Evolutionary conservation across 2,329 filamentous ascomycete genomes (phyloP).

Genomic region (Alternaria ethzedia): DNA sequence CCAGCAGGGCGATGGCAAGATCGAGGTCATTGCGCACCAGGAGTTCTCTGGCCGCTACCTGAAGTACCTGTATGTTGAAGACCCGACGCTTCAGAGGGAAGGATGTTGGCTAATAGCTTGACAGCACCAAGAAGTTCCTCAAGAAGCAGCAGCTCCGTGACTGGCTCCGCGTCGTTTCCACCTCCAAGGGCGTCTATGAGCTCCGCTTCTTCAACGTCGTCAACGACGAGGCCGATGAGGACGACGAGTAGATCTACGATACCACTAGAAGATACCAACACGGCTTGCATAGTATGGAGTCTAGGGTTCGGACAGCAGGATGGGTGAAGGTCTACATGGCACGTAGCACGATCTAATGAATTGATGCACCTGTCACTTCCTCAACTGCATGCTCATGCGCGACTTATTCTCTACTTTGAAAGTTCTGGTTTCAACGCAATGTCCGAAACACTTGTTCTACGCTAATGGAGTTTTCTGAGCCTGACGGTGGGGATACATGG

Average conservation of each 20-base stretch:
- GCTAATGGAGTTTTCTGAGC: not conserved
- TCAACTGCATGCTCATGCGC: not conserved
- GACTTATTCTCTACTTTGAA: not conserved
- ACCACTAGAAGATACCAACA: constrained; percentile 17
- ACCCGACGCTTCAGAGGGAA: not conserved
- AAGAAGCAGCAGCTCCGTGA: constrained; percentile 99
- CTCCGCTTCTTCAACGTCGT: constrained; percentile 99
- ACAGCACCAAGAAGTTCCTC: constrained; percentile 99
- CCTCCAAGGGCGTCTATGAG: constrained; percentile 98
- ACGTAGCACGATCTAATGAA: constrained; percentile 42
- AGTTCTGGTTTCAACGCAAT: not conserved
- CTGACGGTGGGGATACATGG: not conserved
- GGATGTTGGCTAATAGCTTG: constrained; percentile 8
- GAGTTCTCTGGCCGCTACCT: constrained; percentile 98
- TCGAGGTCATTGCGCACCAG: constrained; percentile 96
- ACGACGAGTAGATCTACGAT: constrained; percentile 81
- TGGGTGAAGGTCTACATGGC: constrained; percentile 28
- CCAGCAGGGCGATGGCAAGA: constrained; percentile 93
- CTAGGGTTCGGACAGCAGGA: constrained; percentile 24
- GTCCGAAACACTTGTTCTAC: not conserved
- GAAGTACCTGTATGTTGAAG: constrained; percentile 89
- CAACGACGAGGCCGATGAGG: constrained; percentile 96
- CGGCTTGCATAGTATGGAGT: constrained; percentile 24
- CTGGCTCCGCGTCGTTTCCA: constrained; percentile 99
- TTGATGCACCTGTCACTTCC: constrained; percentile 28